Percentiles rank a stretch among this genome's conserved stretches.
Evolutionary conservation across 2,329 filamentous ascomycete species (phyloP).

Genomic region (Botrytis elliptica): DNA sequence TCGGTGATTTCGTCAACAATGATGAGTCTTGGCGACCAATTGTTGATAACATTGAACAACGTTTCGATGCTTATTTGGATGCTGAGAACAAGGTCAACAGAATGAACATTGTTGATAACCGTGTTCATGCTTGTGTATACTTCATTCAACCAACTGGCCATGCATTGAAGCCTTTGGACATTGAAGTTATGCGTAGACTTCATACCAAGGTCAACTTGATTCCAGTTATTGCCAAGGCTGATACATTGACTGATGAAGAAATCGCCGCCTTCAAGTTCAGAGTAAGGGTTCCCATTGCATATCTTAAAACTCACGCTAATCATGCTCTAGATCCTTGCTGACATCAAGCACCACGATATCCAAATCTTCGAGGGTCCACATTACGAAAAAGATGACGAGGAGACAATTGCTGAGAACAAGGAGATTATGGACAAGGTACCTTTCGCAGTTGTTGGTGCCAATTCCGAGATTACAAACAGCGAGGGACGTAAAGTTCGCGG

Average conservation of each 20-base stretch:
- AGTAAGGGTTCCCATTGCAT: conserved; percentile 57
- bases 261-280: conserved; percentile 92
- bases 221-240: conserved; percentile 97
- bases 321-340: conserved; percentile 77
- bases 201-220: conserved; percentile 99
- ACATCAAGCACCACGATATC: conserved; percentile 95
- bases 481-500: conserved; percentile 96
- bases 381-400: conserved; percentile 98
- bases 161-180: conserved; percentile 96
- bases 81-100: conserved; percentile 99
- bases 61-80: conserved; percentile 96
- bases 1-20: conserved; percentile 99
- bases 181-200: conserved; percentile 98
- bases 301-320: conserved; percentile 23
- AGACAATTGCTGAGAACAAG: conserved; percentile 99
- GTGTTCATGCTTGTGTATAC: conserved; percentile 98
- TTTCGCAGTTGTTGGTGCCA: conserved; percentile 96
- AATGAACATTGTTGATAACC: conserved; percentile 99
- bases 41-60: conserved; percentile 99
- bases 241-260: conserved; percentile 97
- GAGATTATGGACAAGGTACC: conserved; percentile 99
- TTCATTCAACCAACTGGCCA: conserved; percentile 99
- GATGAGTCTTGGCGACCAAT: conserved; percentile 99
- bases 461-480: conserved; percentile 84
- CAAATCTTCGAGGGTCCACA: conserved; percentile 98